phyloP scores from a whole-genome alignment of 2,329 filamentous ascomycete species.

The Camptophora hylomeconis region DNA sequence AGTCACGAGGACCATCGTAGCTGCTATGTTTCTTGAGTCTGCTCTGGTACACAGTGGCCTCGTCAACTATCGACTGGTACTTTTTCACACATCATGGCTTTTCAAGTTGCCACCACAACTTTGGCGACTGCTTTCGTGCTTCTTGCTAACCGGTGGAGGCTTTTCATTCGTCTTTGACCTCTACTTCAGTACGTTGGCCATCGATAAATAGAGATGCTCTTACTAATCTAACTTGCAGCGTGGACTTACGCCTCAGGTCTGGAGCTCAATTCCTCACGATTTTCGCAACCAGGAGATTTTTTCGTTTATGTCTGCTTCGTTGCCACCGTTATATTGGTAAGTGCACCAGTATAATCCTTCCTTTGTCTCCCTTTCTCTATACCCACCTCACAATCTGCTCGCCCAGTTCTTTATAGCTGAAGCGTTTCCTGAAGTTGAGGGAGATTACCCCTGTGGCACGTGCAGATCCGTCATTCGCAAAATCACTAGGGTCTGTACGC shows the following conservation, averaged over 20 bases:
- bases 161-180: constrained; percentile 56
- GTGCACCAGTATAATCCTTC: constrained; percentile 30
- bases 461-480: constrained; percentile 55
- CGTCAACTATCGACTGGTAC: constrained; percentile 28
- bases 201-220: no score
- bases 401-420: constrained; percentile 60
- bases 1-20: constrained; percentile 55
- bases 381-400: constrained; percentile 64
- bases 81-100: constrained; percentile 39
- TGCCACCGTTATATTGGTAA: constrained; percentile 61
- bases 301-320: constrained; percentile 70
- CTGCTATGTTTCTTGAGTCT: constrained; percentile 50
- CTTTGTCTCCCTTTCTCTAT: constrained; percentile 8
- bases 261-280: constrained; percentile 59
- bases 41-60: constrained; percentile 46
- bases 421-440: constrained; percentile 75
- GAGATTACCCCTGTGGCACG: constrained; percentile 60
- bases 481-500: constrained; percentile 44
- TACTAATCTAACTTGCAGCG: constrained; percentile 39
- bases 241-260: constrained; percentile 66
- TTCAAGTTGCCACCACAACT: constrained; percentile 47
- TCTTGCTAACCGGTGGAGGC: constrained; percentile 43
- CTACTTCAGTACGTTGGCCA: constrained; percentile 47
- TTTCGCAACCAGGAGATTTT: constrained; percentile 63
- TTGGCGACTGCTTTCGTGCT: constrained; percentile 46